Base-by-base conservation (phyloP, 2,329 filamentous ascomycete genomes). In the Cercospora sp. region DNA sequence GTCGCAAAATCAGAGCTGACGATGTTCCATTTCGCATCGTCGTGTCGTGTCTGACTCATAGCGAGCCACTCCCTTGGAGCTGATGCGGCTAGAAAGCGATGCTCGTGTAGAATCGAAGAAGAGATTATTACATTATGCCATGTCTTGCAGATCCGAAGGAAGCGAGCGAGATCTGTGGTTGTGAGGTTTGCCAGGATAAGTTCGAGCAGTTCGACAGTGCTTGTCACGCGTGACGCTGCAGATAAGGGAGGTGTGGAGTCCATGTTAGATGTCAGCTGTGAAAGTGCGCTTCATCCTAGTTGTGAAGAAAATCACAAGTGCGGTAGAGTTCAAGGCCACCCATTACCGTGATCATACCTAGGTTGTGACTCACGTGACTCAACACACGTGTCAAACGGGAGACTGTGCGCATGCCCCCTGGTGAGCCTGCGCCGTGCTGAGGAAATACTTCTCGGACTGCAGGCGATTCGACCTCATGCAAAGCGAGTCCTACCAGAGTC, bases 361-460 rank as follows among this genome's bases (percentile, higher is more conserved):
- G n/a, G n/a, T n/a, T n/a, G 53, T n/a, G 53, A 32, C 53, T 58
- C 53, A 58, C 53, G 53, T 58, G 53, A 58, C 28, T 57, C 53
- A 34, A 34, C 30, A 28, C 1, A 32, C 30, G 30, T 32, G 8
- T 32, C 30, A 32, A 32, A 1, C 30, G 9, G 30, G 30, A 9
- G 30, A 32, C 30, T 32, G 30, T 32, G 9, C 9, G 30, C 30
- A 32, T 32, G 30, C 30, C 30, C 9, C 30, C 30, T 32, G 30
- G 30, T 32, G 30, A 32, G 30, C 30, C 1, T 32, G 30, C 30
- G 30, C 8, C 30, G 8, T 32, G n/a, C n/a, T n/a, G n/a, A n/a
- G n/a, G n/a, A n/a, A n/a, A 32, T 32, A 32, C 30, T 32, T 32
- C 30, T 32, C 30, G 30, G 9, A 32, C 1, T 32, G 2, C 30